Evolutionary conservation across 2,329 filamentous ascomycete genomes (phyloP), one percentile per base, ranked within the genome.

Genomic region (Emergomyces africanus): DNA sequence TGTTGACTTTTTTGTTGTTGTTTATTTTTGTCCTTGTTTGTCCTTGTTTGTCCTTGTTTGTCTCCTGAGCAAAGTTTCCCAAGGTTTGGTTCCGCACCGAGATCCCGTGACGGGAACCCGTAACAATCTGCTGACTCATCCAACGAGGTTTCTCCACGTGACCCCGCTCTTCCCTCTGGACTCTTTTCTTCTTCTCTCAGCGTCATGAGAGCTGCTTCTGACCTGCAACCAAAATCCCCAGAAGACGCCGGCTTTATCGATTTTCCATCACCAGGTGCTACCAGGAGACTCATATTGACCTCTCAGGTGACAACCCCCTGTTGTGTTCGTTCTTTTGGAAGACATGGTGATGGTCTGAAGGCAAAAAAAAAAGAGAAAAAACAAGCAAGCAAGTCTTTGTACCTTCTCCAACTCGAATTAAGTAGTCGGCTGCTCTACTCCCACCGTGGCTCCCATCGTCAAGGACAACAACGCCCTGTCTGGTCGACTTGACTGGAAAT

Each of bases 401-500:
- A 23, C 44, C 14, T 14, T 25, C 20, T 14, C n/a, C n/a, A n/a
- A 23, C 20, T 20, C 20, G 10, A 48, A 20, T n/a, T n/a, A 41
- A n/a, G 14, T 39, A 10, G 8, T 25, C 56, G 44, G 5, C 23
- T 33, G 9, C 54, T 44, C 60, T 44, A 15, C 54, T 44, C 60
- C 49, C 70, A 72, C 65, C 70, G 69, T 72, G 70, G 70, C 70
- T 69, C 70, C 69, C 57, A 72, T 71, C 65, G 66, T 66, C 54
- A 69, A 67, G 64, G 58, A 63, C 57, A 56, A 50, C 56, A 59
- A 51, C 58, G 62, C 69, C 66, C 68, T 70, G 67, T 69, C 69
- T 68, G 68, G 71, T 71, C 71, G 67, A 66, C 64, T 64, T 62
- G 66, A 68, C 68, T 66, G 70, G 70, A 70, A 71, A 75, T 75